Conservation (phyloP, 2,329 filamentous ascomycete species). For the Stagonosporopsis vannaccii region DNA sequence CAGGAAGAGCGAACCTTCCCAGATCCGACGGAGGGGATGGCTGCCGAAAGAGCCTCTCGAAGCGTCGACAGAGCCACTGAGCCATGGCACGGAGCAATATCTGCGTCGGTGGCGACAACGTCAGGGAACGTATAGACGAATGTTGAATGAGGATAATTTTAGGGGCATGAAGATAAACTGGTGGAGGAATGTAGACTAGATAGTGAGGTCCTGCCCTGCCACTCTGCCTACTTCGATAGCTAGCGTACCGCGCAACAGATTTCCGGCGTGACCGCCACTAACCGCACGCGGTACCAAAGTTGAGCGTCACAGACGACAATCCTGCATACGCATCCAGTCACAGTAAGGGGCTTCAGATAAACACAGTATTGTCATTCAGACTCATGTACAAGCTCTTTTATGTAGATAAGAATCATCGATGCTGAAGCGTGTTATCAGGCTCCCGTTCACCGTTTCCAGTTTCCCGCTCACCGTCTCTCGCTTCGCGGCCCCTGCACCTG, state of each 20-base stretch:
- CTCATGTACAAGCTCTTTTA: too few species aligned
- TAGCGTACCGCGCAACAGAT: constrained; percentile 10
- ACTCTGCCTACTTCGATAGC: constrained; percentile 12
- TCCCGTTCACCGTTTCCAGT: too few species aligned
- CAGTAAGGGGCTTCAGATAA: too few species aligned
- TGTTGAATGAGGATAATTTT: constrained; percentile 11
- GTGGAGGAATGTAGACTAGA: constrained; percentile 10
- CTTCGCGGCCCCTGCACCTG: too few species aligned
- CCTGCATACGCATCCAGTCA: too few species aligned
- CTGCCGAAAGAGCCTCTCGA: constrained; percentile 15
- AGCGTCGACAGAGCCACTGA: constrained; percentile 8
- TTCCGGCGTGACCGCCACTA: constrained; percentile 11
- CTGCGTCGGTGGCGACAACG: constrained; percentile 9
- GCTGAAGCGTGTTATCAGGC: too few species aligned
- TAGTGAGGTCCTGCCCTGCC: constrained; percentile 9
- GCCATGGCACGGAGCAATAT: constrained; percentile 4
- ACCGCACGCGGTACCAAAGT: neutral
- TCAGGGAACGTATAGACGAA: constrained; percentile 11
- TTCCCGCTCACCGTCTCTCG: too few species aligned
- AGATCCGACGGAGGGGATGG: constrained; percentile 8
- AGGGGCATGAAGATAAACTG: constrained; percentile 11
- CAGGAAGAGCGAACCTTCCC: constrained; percentile 23
- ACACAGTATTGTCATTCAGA: too few species aligned
- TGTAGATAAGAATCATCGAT: too few species aligned
- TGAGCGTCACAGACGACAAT: neutral